Conservation (phyloP, 148 eudicot species). For the Fagopyrum tataricum region DNA sequence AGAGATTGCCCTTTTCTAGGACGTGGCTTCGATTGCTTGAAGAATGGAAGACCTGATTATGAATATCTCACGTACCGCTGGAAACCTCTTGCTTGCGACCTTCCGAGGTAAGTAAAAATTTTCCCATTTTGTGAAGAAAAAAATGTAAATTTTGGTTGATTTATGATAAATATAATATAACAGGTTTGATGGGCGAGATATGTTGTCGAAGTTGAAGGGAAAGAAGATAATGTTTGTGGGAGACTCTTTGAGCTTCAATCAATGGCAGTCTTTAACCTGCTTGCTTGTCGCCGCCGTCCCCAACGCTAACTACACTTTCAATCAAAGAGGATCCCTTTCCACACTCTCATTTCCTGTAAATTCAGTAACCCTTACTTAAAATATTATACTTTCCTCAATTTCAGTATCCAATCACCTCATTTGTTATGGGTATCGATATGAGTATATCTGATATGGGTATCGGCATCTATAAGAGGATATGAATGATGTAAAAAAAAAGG, state of each 20-base stretch:
- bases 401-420: no score
- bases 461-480: no score
- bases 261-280: constrained; percentile 59
- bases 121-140: no score
- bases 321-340: constrained; percentile 29
- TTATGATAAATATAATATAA: background rate
- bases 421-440: no score
- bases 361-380: background rate
- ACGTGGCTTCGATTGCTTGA: constrained; percentile 29
- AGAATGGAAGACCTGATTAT: constrained; percentile 33
- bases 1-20: constrained; percentile 11
- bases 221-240: constrained; percentile 67
- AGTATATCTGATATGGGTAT: no score
- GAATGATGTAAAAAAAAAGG: no score
- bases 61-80: constrained; percentile 30
- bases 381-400: background rate
- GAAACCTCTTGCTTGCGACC: constrained; percentile 29
- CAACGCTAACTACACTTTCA: constrained; percentile 30
- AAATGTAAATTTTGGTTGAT: background rate
- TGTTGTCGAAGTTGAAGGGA: constrained; percentile 40
- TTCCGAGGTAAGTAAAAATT: constrained; percentile 28
- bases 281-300: constrained; percentile 49
- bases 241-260: constrained; percentile 60
- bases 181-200: constrained; percentile 45
- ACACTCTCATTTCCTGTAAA: constrained; percentile 36